Evolutionary conservation across 371 early-diverging fungal genomes (phyloP), one percentile per base, ranked within the genome.

Genomic region (Apophysomyces trapeziformis): DNA sequence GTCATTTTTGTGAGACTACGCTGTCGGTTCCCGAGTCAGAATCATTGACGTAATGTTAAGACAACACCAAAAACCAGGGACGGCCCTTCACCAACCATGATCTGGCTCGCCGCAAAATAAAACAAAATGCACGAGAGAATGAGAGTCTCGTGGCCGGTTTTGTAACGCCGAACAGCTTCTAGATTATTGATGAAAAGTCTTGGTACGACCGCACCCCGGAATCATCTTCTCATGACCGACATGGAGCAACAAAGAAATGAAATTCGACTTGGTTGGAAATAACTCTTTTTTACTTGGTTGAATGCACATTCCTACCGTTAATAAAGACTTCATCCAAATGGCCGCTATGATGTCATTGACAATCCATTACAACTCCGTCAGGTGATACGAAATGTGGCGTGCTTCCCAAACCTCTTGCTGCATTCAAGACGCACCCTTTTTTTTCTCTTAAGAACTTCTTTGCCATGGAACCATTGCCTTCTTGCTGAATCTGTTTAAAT

Each of bases 371-470:
- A n/a, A 21, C 54, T 50, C 54, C 54, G 54, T 50, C 32, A 18
- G 16, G 54, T 50, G 54, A 50, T 26, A 50, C 54, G 54, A 50
- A 50, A 50, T 50, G 54, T 50, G 54, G 54, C 54, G 54, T 50
- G 54, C 54, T 50, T 50, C 54, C 21, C 54, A 21, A 21, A 50
- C 21, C 21, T 21, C 54, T 50, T 50, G 54, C 54, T 50, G 54
- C 54, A 50, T 50, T 50, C 54, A 50, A 50, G 54, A 50, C 8
- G 32, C 50, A 21, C 54, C 21, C 9, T 8, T 50, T 21, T 21
- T 50, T 45, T 45, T 26, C 13, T 41, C 5, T 41, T 13, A 41
- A 41, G 41, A 4, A 41, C 41, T 41, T 41, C 41, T 41, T 41
- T 41, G 41, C 13, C 41, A 41, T 13, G 41, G 41, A 41, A 13